These are phyloP conservation scores for Trichomonas vaginalis DNA, from an alignment of 208 protist species.

Conservation along the genomic window DNA sequence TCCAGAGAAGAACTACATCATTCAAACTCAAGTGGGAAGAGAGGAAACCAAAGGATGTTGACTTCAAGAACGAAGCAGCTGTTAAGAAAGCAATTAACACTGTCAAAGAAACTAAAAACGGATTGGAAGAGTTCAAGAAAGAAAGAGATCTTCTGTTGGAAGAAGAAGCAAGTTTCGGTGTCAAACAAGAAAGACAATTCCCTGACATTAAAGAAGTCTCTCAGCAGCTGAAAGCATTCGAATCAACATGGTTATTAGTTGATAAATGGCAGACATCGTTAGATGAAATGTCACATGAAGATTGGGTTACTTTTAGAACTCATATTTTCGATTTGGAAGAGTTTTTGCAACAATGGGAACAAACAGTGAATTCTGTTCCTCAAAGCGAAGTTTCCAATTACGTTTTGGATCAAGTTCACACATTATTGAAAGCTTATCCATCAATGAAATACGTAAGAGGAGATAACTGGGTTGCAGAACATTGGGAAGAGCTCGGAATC, in stretches of 20 bases:
- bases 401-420: background rate
- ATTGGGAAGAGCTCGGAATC: background rate
- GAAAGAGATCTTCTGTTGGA: background rate
- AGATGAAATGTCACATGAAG: background rate
- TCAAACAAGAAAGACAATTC: background rate
- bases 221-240: background rate
- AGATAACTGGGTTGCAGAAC: background rate
- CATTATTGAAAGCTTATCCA: background rate
- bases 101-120: background rate
- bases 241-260: background rate
- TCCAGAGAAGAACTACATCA: background rate
- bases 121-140: background rate
- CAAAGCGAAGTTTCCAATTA: background rate
- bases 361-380: background rate
- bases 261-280: background rate
- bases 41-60: background rate
- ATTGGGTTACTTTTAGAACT: background rate
- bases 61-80: background rate
- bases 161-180: background rate
- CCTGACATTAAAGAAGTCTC: background rate
- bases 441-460: background rate
- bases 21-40: conserved; percentile 13
- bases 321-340: conserved; percentile 13
- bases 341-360: background rate
- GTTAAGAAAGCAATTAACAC: background rate